Evolutionary conservation across 306 rosid genomes (phyloP).

Genomic region (Cucurbita argyrosperma): DNA sequence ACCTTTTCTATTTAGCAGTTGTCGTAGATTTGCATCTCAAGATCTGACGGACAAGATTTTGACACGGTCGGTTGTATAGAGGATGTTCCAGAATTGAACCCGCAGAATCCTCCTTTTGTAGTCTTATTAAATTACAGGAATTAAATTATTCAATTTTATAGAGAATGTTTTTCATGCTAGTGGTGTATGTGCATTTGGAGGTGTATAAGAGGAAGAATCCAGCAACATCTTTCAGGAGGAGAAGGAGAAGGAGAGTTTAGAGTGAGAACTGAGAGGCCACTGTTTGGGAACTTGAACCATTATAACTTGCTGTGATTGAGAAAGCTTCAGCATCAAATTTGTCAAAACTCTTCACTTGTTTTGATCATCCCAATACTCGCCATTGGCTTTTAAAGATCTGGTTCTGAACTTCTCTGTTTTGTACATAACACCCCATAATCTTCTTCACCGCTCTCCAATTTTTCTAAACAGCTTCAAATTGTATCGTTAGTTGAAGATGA

Average conservation of each 20-base stretch:
- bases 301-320: slow-evolving; percentile 5
- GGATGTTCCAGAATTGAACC: slow-evolving; percentile 23
- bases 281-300: slow-evolving; percentile 66
- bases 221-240: slow-evolving; percentile 1
- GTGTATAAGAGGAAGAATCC: slow-evolving; percentile 6
- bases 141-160: neutral
- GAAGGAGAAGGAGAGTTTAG: slow-evolving; percentile 4
- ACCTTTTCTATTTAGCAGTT: slow-evolving; percentile 7
- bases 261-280: slow-evolving; percentile 1
- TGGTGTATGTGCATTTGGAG: slow-evolving; percentile 11
- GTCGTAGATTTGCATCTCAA: slow-evolving; percentile 14
- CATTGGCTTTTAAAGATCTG: slow-evolving; percentile 43
- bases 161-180: slow-evolving; percentile 40
- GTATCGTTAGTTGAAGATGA: slow-evolving; percentile 34
- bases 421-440: slow-evolving; percentile 1
- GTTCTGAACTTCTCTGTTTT: slow-evolving; percentile 18
- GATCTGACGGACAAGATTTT: slow-evolving; percentile 29
- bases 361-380: slow-evolving; percentile 37
- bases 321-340: slow-evolving; percentile 53
- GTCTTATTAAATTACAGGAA: slow-evolving; percentile 8
- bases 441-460: slow-evolving; percentile 5
- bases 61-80: slow-evolving; percentile 25
- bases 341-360: slow-evolving; percentile 18
- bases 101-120: slow-evolving; percentile 17
- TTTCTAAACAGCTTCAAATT: neutral